Conservation (phyloP, 164 flowering plant genomes). For the grape (Vitis vinifera) region DNA sequence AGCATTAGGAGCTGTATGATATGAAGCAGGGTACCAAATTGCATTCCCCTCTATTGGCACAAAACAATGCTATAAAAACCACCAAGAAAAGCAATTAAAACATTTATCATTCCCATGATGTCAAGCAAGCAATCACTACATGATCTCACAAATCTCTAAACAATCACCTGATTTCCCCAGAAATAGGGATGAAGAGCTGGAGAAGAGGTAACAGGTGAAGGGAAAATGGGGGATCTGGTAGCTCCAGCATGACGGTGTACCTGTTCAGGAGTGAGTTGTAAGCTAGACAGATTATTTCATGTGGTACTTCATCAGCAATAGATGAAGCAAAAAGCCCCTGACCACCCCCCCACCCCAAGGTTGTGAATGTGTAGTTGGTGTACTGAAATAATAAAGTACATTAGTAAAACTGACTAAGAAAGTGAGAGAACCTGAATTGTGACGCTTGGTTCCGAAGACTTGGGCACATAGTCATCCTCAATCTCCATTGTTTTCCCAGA, state of each 20-base stretch:
- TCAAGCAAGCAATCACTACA: not conserved
- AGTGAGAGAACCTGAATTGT: not conserved
- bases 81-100: not conserved
- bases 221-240: not conserved
- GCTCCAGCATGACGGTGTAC: conserved; percentile 1
- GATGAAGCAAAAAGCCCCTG: no score
- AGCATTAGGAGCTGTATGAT: no score
- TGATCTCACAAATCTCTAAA: no score
- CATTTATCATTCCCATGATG: not conserved
- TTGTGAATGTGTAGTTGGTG: no score
- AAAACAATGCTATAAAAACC: conserved; percentile 3
- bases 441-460: not conserved
- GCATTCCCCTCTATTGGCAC: not conserved
- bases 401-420: not conserved
- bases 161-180: conserved; percentile 1
- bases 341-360: no score
- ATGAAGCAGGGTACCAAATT: no score
- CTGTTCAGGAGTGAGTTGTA: conserved; percentile 5
- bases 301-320: no score
- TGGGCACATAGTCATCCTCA: not conserved
- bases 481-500: no score
- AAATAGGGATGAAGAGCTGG: conserved; percentile 4
- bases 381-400: no score
- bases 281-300: not conserved
- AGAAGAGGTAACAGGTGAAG: not conserved